phyloP scores from a whole-genome alignment of 768 basidiomycete species.

The Agrocybe pediades region DNA sequence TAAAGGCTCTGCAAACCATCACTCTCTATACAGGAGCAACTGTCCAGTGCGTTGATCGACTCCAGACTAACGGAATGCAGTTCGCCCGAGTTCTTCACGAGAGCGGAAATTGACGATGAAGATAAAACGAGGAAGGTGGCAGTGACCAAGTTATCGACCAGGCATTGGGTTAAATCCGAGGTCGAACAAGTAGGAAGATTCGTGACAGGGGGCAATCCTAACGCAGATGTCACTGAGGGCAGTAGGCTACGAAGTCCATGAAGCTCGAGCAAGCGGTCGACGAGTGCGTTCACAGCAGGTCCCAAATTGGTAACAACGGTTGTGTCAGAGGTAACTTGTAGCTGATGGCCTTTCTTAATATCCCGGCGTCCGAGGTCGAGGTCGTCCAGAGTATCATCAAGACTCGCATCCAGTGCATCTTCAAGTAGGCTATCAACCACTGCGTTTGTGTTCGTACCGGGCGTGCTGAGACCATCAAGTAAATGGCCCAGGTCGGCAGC shows the following conservation, averaged over 20 bases:
- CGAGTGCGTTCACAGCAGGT: background rate
- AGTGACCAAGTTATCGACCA: background rate
- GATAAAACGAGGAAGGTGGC: background rate
- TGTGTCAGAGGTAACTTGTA: background rate
- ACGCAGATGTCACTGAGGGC: background rate
- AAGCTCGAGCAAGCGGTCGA: background rate
- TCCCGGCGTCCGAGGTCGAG: slow-evolving; percentile 15
- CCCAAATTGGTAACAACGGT: background rate
- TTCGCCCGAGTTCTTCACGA: background rate
- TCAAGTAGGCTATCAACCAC: slow-evolving; percentile 17
- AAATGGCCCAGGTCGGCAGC: background rate
- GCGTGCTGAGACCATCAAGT: background rate
- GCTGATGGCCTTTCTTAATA: background rate
- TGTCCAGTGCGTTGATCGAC: background rate
- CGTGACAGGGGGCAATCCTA: background rate
- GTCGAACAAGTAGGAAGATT: background rate
- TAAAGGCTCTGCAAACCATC: background rate
- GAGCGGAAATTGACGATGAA: background rate
- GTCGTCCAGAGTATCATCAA: slow-evolving; percentile 10
- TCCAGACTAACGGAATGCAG: background rate
- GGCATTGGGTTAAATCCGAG: background rate
- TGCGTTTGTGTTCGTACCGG: slow-evolving; percentile 4
- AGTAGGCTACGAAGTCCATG: background rate
- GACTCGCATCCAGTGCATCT: slow-evolving; percentile 4
- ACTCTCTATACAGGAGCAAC: background rate